Evolutionary conservation across 2,329 filamentous ascomycete species (phyloP), one percentile per base, ranked within the genome.

Genomic region (Fonsecaea pedrosoi): DNA sequence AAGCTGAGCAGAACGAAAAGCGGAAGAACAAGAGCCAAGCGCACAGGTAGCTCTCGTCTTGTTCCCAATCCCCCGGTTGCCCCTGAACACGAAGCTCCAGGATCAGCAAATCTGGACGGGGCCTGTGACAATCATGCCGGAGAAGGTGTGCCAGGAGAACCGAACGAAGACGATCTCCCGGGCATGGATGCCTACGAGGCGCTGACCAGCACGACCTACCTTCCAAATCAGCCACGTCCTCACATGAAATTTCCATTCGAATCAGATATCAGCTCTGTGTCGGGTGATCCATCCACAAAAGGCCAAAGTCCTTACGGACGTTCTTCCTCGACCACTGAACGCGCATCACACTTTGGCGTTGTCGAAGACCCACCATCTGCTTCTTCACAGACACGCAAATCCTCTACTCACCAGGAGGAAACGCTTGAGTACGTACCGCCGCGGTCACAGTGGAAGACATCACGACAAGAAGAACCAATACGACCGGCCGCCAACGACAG

Each of bases 181-280:
- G 53, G 10, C 18, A 60, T 65, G 25, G 50, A 65, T 30, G 32
- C 57, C 12, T 60, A 55, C 25, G 40, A 58, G 32, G 62, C 62
- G n/a, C 50, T 65, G 50, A 57, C 54, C 13, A 60, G 56, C 48
- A 65, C 62, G n/a, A 45, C 45, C 42, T 56, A 65, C 50, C 56
- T 65, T 18, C 62, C 62, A 18, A 42, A 15, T 30, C 25, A 21
- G 25, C 15, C 53, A 4, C 34, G 56, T 45, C 37, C 18, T 5
- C 50, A 54, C 15, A 32, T 25, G 4, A 42, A 45, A 38, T 38
- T 35, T 35, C 15, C 45, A 9, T 38, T 42, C 10, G 21, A 37
- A 32, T 54, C 34, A 18, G 25, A 15, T n/a, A 57, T 58, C 10
- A 13, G 38, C 37, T 25, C 60, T 8, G 60, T 57, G n/a, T 67